Base-by-base conservation (phyloP, 2,329 filamentous ascomycete genomes). In the Salinomyces thailandicus region DNA sequence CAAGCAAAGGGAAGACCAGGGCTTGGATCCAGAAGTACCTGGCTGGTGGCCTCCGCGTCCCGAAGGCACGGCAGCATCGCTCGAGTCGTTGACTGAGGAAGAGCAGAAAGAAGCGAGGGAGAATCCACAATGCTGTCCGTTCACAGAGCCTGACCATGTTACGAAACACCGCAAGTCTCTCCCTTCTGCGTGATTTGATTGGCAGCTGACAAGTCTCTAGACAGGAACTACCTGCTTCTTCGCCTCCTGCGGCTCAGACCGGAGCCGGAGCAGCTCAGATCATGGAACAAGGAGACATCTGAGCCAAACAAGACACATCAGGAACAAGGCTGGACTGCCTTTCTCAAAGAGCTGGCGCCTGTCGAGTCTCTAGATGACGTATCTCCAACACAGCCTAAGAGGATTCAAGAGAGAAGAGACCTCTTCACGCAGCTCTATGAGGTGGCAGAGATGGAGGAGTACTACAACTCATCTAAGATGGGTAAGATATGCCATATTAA, bases 141-240 rank as follows among this genome's bases (percentile, higher is more conserved):
- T 84, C 54, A 79, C 74, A 50, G 81, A 85, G 57, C 81, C 81
- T 1, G 81, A 85, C 50, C 81, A 85, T 59, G 62, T 83, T 32
- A 72, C 73, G 48, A 83, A 80, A 54, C 64, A 70, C 51, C 77
- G 79, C 82, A 40, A 31, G 52, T 45, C n/a, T 5, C 1, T 18
- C 17, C 15, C 6, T 19, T 7, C 18, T 18, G 13, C 35, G 45
- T 51, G 22, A 51, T 39, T 3, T 17, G 5, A n/a, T n/a, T n/a
- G n/a, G n/a, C n/a, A n/a, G n/a, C n/a, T 26, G 4, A 26, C 22
- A 26, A 8, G 22, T 9, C 12, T 3, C 8, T 34, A 56, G 55
- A 53, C 35, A 53, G 54, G 5, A 49, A 52, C 39, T 40, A 39
- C 6, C 39, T 58, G 5, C 47, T 50, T 17, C 19, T 58, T 9